Conservation (phyloP, 23 red algal species). For the Agarophyton chilense region DNA sequence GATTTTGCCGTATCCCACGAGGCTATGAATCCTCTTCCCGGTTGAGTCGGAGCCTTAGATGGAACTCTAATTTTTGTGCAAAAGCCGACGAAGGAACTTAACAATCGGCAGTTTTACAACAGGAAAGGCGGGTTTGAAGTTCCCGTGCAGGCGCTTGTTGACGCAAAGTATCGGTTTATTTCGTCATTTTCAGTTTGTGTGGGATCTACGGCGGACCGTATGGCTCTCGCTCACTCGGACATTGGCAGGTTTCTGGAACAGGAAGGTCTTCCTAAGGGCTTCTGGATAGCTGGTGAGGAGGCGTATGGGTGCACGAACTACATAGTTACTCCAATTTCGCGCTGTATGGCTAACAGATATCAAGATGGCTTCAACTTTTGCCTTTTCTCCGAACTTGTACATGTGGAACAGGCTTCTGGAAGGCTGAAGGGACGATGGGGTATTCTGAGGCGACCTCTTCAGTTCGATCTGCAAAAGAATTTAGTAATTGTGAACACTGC, state of each 20-base stretch:
- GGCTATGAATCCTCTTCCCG: no score
- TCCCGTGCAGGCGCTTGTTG: not conserved
- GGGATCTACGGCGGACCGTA: no score
- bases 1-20: no score
- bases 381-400: not conserved
- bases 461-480: no score
- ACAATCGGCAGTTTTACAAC: not conserved
- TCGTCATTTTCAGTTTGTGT: not conserved
- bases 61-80: not conserved
- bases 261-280: not conserved
- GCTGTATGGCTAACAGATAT: no score
- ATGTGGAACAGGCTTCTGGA: constrained; percentile 23
- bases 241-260: not conserved
- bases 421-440: not conserved
- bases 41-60: no score
- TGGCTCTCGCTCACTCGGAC: not conserved
- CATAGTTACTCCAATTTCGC: constrained; percentile 2
- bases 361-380: no score
- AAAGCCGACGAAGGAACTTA: not conserved
- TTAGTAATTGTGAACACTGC: no score
- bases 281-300: not conserved
- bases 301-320: not conserved
- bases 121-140: no score
- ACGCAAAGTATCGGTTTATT: not conserved
- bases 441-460: not conserved